Base-by-base conservation (phyloP, 495 filamentous ascomycete genomes). In the Podospora fimiseda region DNA sequence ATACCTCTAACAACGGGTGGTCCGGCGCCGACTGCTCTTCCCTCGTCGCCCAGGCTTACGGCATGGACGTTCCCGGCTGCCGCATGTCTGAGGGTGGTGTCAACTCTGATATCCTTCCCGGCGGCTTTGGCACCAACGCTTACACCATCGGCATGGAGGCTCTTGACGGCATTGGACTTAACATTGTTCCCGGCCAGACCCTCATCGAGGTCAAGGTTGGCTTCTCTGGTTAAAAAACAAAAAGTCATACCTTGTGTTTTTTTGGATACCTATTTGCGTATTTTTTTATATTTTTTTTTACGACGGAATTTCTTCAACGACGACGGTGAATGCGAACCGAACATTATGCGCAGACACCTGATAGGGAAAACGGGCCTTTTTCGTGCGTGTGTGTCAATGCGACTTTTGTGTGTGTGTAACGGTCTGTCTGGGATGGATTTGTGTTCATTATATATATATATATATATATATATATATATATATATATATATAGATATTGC, bases 11-110 rank as follows among this genome's bases (percentile, higher is more conserved):
- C 62, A 43, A 48, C 24, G 64, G 59, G 46, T 69, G 66, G 68
- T 69, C 66, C 23, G 69, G 69, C 27, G 62, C 60, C 56, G 69
- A 72, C 48, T 68, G 63, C 60, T 69, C 66, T 1, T 58, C 64
- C 15, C 62, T 72, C 33, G 65, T 67, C 30, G 58, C 68, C 33
- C 60, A 64, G 59, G 43, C 47, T 39, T 61, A 57, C 49, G 43
- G 52, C 55, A 51, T 68, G 58, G 44, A 54, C 47, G 63, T 69
- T 37, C 60, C 60, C 59, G 68, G 68, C 58, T 65, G 67, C 63
- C 52, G 53, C 16, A 58, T 70, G 50, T 68, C 63, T 55, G 24
- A 51, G 22, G 56, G 51, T 27, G 60, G 53, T 54, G 48, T 54
- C 16, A 65, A 69, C 64, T 72, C 69, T 11, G 59, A 45, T 48